Conservation (phyloP, 345 rosid species). For the Angophora floribunda region DNA sequence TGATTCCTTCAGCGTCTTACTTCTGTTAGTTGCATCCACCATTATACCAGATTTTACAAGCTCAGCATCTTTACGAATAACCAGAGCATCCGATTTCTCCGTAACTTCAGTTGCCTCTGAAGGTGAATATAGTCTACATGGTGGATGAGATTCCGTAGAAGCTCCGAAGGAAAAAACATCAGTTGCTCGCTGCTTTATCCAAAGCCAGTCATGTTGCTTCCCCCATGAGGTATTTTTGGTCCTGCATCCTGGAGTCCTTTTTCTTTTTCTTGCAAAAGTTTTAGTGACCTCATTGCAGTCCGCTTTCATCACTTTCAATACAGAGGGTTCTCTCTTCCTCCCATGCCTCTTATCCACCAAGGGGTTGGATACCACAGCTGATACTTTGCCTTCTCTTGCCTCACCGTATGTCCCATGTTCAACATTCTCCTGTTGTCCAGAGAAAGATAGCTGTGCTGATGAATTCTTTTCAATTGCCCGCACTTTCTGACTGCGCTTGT, state of each 20-base stretch:
- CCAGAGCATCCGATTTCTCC: neutral
- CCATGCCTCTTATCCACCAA: slow-evolving; percentile 4
- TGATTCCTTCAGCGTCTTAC: slow-evolving; percentile 4
- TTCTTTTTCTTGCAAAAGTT: slow-evolving; percentile 24
- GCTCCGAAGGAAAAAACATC: neutral
- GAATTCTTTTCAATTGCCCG: slow-evolving; percentile 39
- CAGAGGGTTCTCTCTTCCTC: slow-evolving; percentile 8
- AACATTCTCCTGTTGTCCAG: slow-evolving; percentile 12
- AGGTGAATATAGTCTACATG: neutral
- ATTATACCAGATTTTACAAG: slow-evolving; percentile 1
- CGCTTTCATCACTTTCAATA: slow-evolving; percentile 5
- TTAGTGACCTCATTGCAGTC: neutral
- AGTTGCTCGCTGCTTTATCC: slow-evolving; percentile 2
- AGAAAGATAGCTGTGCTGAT: slow-evolving; percentile 19
- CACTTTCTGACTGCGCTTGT: slow-evolving; percentile 52
- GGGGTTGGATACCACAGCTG: neutral
- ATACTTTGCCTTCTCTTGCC: slow-evolving; percentile 8
- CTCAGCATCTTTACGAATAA: neutral
- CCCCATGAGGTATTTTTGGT: slow-evolving; percentile 4
- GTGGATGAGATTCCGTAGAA: neutral
- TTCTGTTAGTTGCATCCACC: neutral
- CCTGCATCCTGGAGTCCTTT: slow-evolving; percentile 26
- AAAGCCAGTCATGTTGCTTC: neutral
- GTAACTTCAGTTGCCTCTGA: neutral
- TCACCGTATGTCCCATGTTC: slow-evolving; percentile 5